A percentile compares a stretch with the other conserved stretches of the same genome.
phyloP scores from a whole-genome alignment of 805 yeast genomes.

The Hermanozyma aechmeae region DNA sequence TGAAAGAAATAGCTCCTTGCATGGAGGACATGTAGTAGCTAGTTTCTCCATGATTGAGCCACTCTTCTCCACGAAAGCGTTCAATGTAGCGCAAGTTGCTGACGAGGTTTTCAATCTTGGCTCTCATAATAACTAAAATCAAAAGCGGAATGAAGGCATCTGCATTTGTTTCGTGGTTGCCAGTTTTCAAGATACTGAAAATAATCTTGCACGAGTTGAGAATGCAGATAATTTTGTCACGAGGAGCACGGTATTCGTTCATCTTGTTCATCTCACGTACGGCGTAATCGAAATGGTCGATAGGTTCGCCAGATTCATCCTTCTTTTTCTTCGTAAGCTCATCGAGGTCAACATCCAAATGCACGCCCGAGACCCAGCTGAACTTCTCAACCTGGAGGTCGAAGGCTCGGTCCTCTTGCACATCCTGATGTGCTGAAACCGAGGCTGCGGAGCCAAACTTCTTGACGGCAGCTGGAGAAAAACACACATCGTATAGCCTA shows the following conservation, averaged over 20 bases:
- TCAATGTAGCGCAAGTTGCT: conserved; percentile 83
- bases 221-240: conserved; percentile 88
- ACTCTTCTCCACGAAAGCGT: conserved; percentile 66
- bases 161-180: conserved; percentile 70
- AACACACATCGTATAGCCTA: conserved; percentile 65
- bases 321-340: conserved; percentile 26
- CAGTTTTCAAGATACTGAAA: conserved; percentile 73
- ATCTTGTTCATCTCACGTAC: conserved; percentile 68
- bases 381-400: conserved; percentile 47
- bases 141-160: conserved; percentile 89
- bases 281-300: conserved; percentile 50
- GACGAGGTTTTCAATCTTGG: conserved; percentile 53
- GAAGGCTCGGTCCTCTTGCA: conserved; percentile 49
- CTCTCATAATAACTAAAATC: conserved; percentile 67
- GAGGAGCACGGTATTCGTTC: conserved; percentile 79
- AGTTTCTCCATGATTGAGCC: conserved; percentile 73
- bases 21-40: conserved; percentile 87
- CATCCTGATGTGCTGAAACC: conserved; percentile 43
- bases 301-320: conserved; percentile 4
- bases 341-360: conserved; percentile 60
- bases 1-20: conserved; percentile 79
- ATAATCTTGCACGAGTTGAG: conserved; percentile 89
- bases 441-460: conserved; percentile 3
- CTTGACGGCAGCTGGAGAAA: conserved; percentile 61
- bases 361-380: conserved; percentile 63